These are phyloP conservation scores for Verticillium longisporum DNA, from an alignment of 2,329 filamentous ascomycete genomes.

Conservation along the genomic window DNA sequence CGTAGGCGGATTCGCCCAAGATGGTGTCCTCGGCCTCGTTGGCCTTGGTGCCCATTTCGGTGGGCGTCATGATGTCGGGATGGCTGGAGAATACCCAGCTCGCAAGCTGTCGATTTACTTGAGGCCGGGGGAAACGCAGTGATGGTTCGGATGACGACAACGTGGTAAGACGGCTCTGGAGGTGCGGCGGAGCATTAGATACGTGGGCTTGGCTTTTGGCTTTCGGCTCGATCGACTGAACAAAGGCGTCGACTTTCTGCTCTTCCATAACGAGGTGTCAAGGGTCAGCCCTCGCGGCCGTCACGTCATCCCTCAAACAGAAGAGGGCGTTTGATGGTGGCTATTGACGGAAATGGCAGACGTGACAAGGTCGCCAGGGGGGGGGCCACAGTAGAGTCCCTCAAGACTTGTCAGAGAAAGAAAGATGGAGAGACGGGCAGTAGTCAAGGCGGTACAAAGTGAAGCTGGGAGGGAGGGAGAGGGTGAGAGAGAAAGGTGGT, in stretches of 20 bases:
- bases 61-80: conserved; percentile 47
- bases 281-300: conserved; percentile 21
- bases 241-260: conserved; percentile 19
- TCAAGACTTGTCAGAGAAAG: neutral
- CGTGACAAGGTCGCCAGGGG: neutral
- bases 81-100: conserved; percentile 54
- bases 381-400: neutral
- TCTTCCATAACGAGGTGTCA: conserved; percentile 46
- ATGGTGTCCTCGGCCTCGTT: conserved; percentile 44
- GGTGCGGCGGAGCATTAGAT: conserved; percentile 9
- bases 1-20: conserved; percentile 49
- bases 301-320: conserved; percentile 26
- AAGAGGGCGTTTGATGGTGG: neutral
- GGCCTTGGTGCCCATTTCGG: conserved; percentile 19
- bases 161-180: conserved; percentile 4
- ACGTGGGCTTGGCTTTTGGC: conserved; percentile 11
- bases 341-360: neutral
- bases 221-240: conserved; percentile 3
- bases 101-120: conserved; percentile 48
- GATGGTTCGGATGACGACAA: conserved; percentile 38
- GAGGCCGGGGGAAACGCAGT: conserved; percentile 49
- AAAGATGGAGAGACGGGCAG: neutral
- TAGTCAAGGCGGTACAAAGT: neutral
- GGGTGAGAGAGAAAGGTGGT: conserved; percentile 4
- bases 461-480: conserved; percentile 4